phyloP scores from a whole-genome alignment of 768 basidiomycete species.

The Boletus coccyginus region DNA sequence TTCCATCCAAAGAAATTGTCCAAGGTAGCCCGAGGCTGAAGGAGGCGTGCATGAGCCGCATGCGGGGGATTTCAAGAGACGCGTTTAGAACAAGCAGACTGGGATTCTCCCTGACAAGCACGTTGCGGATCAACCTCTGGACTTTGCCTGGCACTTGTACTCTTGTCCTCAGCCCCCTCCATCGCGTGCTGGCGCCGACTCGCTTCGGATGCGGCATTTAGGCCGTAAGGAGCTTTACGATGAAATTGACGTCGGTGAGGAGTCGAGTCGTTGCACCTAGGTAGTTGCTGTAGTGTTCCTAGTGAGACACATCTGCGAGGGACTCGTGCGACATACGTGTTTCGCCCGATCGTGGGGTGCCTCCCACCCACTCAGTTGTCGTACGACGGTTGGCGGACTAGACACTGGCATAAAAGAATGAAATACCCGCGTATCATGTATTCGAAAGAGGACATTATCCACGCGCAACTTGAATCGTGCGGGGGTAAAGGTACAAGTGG shows the following conservation, averaged over 20 bases:
- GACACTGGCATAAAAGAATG: conserved; percentile 79
- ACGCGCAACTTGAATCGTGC: conserved; percentile 91
- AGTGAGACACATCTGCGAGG: background rate
- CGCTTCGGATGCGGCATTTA: conserved; percentile 53
- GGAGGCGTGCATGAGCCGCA: conserved; percentile 5
- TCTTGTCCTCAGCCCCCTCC: conserved; percentile 76
- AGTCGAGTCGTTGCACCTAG: conserved; percentile 75
- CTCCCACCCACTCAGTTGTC: conserved; percentile 89
- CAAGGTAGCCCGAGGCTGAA: conserved; percentile 15
- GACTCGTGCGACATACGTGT: conserved; percentile 45
- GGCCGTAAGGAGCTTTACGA: conserved; percentile 68
- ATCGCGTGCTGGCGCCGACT: conserved; percentile 77
- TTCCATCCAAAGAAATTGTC: conserved; percentile 26
- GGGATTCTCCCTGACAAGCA: no score
- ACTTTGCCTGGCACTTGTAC: conserved; percentile 51
- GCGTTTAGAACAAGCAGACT: no score
- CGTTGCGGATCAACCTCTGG: conserved; percentile 5
- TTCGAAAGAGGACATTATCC: conserved; percentile 91
- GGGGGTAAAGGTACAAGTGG: conserved; percentile 88
- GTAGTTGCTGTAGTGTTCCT: conserved; percentile 50
- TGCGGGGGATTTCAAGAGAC: no score
- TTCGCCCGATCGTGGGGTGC: conserved; percentile 81
- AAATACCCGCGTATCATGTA: conserved; percentile 85
- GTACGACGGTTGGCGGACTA: conserved; percentile 58
- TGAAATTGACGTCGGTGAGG: conserved; percentile 91